Percentiles rank a stretch among this genome's conserved stretches.
These are phyloP conservation scores for Carex arenaria DNA, from an alignment of 202 grass and related monocot species.

Conservation along the genomic window DNA sequence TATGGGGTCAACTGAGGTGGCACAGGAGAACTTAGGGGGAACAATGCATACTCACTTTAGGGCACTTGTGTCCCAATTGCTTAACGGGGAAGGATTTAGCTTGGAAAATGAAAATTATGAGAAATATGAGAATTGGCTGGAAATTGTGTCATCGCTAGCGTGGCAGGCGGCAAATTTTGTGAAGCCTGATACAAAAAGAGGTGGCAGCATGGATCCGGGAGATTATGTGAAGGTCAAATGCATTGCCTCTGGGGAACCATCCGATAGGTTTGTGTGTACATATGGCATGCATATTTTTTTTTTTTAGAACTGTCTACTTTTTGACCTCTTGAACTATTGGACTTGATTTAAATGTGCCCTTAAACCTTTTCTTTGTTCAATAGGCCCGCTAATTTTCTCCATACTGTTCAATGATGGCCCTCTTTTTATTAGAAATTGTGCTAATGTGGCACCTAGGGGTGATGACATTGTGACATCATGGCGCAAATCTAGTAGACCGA, in stretches of 20 bases:
- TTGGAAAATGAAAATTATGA: constrained; percentile 36
- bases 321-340: neutral
- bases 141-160: constrained; percentile 61
- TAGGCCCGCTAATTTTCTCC: neutral
- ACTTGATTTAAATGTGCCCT: neutral
- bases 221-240: constrained; percentile 94
- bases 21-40: constrained; percentile 33
- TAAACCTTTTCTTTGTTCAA: neutral
- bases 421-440: neutral
- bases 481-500: neutral
- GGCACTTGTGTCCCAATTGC: constrained; percentile 75
- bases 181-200: constrained; percentile 84
- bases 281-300: neutral
- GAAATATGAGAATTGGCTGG: constrained; percentile 53
- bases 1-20: constrained; percentile 19
- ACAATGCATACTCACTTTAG: constrained; percentile 50
- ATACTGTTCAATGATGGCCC: neutral
- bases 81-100: constrained; percentile 56
- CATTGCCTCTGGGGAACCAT: constrained; percentile 59
- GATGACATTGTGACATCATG: neutral
- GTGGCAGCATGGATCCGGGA: constrained; percentile 83
- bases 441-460: neutral
- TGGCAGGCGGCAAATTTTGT: constrained; percentile 82
- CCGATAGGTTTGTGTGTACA: constrained; percentile 49
- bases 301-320: constrained; percentile 9